phyloP scores from a whole-genome alignment of 257 asterid genomes.

The Anisodus acutangulus region DNA sequence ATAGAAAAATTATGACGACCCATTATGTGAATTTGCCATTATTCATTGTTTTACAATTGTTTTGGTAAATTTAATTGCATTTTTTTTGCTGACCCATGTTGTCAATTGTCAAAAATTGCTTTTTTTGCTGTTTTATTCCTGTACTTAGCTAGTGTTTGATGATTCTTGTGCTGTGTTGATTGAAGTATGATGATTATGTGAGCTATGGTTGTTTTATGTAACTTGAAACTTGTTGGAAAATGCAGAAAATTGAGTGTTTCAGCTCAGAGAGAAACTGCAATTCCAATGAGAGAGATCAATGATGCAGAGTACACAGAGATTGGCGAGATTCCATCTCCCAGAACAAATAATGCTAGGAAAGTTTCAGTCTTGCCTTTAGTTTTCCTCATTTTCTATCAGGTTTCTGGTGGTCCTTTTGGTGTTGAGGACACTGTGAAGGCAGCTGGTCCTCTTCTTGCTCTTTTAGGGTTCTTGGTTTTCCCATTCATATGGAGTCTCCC shows the following conservation, averaged over 20 bases:
- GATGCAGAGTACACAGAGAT: constrained; percentile 2
- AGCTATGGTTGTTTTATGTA: not conserved
- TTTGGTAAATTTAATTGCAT: not conserved
- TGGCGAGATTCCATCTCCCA: constrained; percentile 18
- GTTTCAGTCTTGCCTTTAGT: constrained; percentile 29
- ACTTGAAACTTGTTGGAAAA: constrained; percentile 4
- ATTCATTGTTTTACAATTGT: not conserved
- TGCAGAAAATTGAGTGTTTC: constrained; percentile 24
- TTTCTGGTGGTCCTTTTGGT: constrained; percentile 32
- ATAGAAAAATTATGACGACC: not conserved
- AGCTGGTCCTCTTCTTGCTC: constrained; percentile 32
- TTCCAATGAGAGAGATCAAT: constrained; percentile 7
- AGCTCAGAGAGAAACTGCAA: constrained; percentile 20
- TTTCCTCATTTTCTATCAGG: constrained; percentile 25
- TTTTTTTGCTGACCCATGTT: not conserved
- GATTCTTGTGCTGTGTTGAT: not conserved
- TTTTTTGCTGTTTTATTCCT: not conserved
- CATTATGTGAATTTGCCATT: not conserved
- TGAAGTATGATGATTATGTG: not conserved
- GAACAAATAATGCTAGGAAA: constrained; percentile 23
- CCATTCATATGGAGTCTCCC: constrained; percentile 29
- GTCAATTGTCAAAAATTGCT: not conserved
- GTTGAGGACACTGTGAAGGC: constrained; percentile 28
- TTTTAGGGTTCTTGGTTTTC: constrained; percentile 29
- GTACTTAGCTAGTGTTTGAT: not conserved